phyloP scores from a whole-genome alignment of 176 grass and related monocot genomes.

The Leersia perrieri region DNA sequence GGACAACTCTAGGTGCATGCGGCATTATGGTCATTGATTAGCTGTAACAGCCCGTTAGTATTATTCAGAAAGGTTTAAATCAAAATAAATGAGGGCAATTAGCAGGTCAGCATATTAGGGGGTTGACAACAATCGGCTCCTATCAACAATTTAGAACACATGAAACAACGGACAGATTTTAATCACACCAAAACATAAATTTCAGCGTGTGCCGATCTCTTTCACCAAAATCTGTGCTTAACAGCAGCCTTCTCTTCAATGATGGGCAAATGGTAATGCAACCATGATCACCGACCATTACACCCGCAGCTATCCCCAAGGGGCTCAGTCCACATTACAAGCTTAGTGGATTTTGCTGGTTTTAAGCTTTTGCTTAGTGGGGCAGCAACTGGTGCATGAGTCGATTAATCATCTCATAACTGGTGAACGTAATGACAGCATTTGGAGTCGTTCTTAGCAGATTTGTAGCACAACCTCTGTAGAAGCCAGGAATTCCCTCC shows the following conservation, averaged over 20 bases:
- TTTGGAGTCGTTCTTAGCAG: constrained; percentile 80
- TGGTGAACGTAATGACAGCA: constrained; percentile 82
- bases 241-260: constrained; percentile 1
- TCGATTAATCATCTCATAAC: constrained; percentile 82
- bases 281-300: constrained; percentile 7
- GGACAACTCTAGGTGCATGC: neutral
- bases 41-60: neutral
- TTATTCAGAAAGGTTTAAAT: neutral
- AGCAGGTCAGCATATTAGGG: neutral
- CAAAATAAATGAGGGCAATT: neutral
- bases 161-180: neutral
- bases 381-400: constrained; percentile 51
- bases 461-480: constrained; percentile 78
- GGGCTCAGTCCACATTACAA: neutral
- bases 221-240: constrained; percentile 34
- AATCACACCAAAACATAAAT: constrained; percentile 2
- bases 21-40: neutral
- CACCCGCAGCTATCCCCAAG: neutral
- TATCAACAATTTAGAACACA: constrained; percentile 6
- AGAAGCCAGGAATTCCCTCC: constrained; percentile 72
- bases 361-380: neutral
- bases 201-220: neutral
- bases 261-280: constrained; percentile 21
- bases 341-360: neutral
- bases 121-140: neutral